Evolutionary conservation across 768 basidiomycete genomes (phyloP), one percentile per base, ranked within the genome.

Genomic region (Boletus bicolor): DNA sequence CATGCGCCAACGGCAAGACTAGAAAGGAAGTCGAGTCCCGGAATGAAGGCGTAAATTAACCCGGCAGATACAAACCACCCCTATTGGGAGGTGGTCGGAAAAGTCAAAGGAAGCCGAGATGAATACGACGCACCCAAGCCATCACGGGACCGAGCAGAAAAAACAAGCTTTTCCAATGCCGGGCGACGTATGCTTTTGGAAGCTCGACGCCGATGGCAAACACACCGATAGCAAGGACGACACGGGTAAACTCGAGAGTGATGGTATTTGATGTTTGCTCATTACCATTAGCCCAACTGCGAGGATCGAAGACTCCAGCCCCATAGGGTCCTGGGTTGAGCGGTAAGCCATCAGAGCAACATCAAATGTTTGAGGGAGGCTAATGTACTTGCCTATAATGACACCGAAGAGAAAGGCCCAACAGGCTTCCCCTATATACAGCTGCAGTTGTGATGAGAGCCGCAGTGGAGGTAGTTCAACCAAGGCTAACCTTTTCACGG

Each of bases 191-290:
- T 5, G 91, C 91, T 75, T 94, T 93, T 24, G 97, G 97, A 68
- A 98, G 77, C 68, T 99, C 97, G 24, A 98, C 97, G 15, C 97
- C 97, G 51, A 99, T 92, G 8, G 96, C 96, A 69, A 99, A 99
- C 0, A 99, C 96, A 19, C 93, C 93, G 51, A 98, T 89, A 15
- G 96, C 97, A 34, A 99, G 83, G 44, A 98, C 89, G 54, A 98
- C 86, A 15, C 97, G 82, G 9, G 92, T 94, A 53, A 85, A 66
- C 72, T 99, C 97, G 55, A 99, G 80, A 1, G 93, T 95, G 56
- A 99, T 90, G 24, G 76, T 73, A 72, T 98, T 91, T 11, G 79
- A 75, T 2, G 66, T 64, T 34, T 79, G 75, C 5, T 77, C 76
- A 49, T 76, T 61, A 5, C 74, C 75, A 19, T 72, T 71, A 1